Base-by-base conservation (phyloP, 345 rosid species). In the Arabidopsis suecica region DNA sequence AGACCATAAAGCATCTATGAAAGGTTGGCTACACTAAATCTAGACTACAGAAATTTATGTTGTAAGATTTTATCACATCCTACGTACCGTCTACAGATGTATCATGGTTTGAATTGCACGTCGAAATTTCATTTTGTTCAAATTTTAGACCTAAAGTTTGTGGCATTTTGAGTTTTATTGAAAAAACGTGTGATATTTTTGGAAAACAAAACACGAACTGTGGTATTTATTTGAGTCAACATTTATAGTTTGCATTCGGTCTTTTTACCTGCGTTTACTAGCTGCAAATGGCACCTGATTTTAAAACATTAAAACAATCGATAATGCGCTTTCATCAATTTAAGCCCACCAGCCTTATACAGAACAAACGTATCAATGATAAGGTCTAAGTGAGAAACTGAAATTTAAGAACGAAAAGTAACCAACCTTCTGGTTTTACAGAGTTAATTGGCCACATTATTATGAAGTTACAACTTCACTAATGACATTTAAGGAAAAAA, bases 381-480 rank as follows among this genome's bases (percentile, higher is more conserved):
- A 65, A 6, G 3, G 22, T 36, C 25, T 13, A 38, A 30, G 23
- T 36, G 7, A n/a, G 44, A 38, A 16, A 37, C 25, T 36, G 10
- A 22, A 25, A 34, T 45, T 23, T 20, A 9, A 9, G 37, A 59
- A 30, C n/a, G 37, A 40, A 51, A 60, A 20, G 69, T 72, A 72
- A 72, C 69, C 36, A 53, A 41, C 55, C 20, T 30, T 55, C 32
- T 55, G 55, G 32, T 33, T 73, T 44, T 16, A 45, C n/a, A 61
- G 33, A 61, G 14, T 38, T 72, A 55, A 64, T 41, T 64, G 6
- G 57, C 58, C 49, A 55, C 6, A 69, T 69, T 41, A 59, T 57
- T 40, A 41, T 41, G 47, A 60, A 41, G 73, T 75, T 75, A 75
- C 56, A 60, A 61, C 40, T 60, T 75, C 62, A 75, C 37, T 41